Evolutionary conservation across 1,284 basidiomycete species (phyloP).

Genomic region (Psilocybe mexicana): DNA sequence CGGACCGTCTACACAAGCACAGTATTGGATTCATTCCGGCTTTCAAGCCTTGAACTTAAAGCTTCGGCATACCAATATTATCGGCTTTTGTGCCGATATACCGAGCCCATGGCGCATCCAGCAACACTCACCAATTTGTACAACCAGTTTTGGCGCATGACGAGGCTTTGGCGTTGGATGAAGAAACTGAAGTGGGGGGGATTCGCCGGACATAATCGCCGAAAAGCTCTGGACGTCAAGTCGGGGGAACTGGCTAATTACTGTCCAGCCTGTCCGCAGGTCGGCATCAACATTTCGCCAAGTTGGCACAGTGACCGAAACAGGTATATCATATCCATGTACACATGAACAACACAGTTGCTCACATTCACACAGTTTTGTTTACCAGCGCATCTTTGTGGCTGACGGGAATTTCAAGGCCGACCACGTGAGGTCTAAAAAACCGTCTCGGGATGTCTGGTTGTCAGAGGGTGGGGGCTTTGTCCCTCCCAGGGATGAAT

Average conservation of each 20-base stretch:
- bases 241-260: constrained; percentile 6
- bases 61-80: constrained; percentile 14
- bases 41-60: constrained; percentile 10
- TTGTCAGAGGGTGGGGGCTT: constrained; percentile 18
- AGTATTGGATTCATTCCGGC: constrained; percentile 10
- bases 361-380: background rate
- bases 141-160: constrained; percentile 4
- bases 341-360: no score
- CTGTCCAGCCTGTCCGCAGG: constrained; percentile 20
- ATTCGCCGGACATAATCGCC: background rate
- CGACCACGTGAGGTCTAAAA: constrained; percentile 17
- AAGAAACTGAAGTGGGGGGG: constrained; percentile 13
- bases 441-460: constrained; percentile 12
- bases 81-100: constrained; percentile 6
- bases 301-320: constrained; percentile 10
- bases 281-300: background rate
- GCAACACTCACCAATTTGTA: constrained; percentile 1
- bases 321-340: background rate
- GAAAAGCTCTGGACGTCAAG: background rate
- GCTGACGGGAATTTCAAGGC: constrained; percentile 23
- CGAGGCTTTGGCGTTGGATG: constrained; percentile 15
- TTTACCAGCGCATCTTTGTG: constrained; percentile 12
- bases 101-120: background rate
- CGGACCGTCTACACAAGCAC: constrained; percentile 9
- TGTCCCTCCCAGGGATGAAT: constrained; percentile 8